Evolutionary conservation across 108 stramenopile genomes (phyloP), one percentile per base, ranked within the genome.

Genomic region (Nitzschia sp.): DNA sequence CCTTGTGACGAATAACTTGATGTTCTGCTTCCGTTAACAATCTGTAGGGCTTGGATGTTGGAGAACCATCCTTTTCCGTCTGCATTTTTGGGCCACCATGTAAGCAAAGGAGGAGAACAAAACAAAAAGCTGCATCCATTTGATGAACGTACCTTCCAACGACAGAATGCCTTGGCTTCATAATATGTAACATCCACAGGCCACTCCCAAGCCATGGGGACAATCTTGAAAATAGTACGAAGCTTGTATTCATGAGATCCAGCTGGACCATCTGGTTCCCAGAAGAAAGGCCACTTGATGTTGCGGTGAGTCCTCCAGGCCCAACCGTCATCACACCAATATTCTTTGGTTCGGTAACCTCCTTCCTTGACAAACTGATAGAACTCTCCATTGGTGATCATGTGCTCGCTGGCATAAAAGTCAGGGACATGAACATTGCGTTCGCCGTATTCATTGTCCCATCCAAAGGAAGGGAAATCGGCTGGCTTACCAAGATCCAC

Each of bases 391-490:
- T 98, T 97, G 20, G 89, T 88, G n/a, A 95, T 80, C 90, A 93
- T 93, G 83, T 86, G 81, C 67, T 94, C 82, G 46, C 84, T 79
- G 21, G 94, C 95, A 12, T 63, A 53, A 69, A 96, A 97, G 15
- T 84, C 62, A 11, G 90, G 87, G 38, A 96, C 95, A 5, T 72
- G 64, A 14, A 91, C 78, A 24, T 78, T 73, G 10, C 94, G 85
- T 54, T 81, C 75, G 11, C 97, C 97, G 69, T 97, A 98, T 63
- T 97, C 97, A 71, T 95, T 98, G 76, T 98, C 97, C 96, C 96
- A 98, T 43, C 96, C 96, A 69, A 82, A 98, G 6, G 90, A 87
- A 9, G 95, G 94, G 72, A 94, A 94, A 42, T 88, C 80, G 7
- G 78, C 56, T 6, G 92, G 93, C 66, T 97, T 97, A 10, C 96